Evolutionary conservation across 1,284 basidiomycete genomes (phyloP).

Genomic region (Pseudozyma pruni): DNA sequence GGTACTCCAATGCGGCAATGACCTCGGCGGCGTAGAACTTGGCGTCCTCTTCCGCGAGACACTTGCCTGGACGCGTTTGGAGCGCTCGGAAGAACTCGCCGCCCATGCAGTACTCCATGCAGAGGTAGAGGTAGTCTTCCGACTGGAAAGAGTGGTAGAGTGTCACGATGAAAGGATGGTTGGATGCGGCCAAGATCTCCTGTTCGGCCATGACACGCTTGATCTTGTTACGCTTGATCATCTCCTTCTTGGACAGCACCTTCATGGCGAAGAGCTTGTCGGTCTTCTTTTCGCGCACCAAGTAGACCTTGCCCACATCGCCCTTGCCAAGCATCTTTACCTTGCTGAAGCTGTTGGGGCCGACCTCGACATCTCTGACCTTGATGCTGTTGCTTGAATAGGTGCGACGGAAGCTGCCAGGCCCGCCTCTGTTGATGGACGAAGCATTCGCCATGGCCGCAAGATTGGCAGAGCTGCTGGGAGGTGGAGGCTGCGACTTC

Average conservation of each 20-base stretch:
- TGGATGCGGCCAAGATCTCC: slow-evolving; percentile 63
- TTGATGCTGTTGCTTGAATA: slow-evolving; percentile 99
- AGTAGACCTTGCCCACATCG: slow-evolving; percentile 66
- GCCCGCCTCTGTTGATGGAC: slow-evolving; percentile 69
- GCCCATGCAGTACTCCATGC: slow-evolving; percentile 87
- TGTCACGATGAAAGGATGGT: slow-evolving; percentile 67
- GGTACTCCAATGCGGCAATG: slow-evolving; percentile 93
- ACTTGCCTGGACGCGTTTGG: slow-evolving; percentile 87
- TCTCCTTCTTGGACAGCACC: slow-evolving; percentile 66
- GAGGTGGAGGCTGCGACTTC: slow-evolving; percentile 79
- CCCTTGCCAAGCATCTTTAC: slow-evolving; percentile 68
- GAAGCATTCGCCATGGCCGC: slow-evolving; percentile 55
- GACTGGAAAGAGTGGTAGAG: slow-evolving; percentile 68
- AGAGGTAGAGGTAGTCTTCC: slow-evolving; percentile 66
- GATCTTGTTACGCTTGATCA: slow-evolving; percentile 68
- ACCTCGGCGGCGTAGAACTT: slow-evolving; percentile 99
- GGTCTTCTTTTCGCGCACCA: slow-evolving; percentile 63
- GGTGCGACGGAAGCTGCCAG: slow-evolving; percentile 81
- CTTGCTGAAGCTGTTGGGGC: slow-evolving; percentile 63
- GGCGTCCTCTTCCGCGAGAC: slow-evolving; percentile 91
- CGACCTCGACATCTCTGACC: slow-evolving; percentile 72
- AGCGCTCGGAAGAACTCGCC: slow-evolving; percentile 96
- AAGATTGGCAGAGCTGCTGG: slow-evolving; percentile 74
- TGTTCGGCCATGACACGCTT: slow-evolving; percentile 67
- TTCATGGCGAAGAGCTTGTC: slow-evolving; percentile 66